Percentiles rank a stretch among this genome's conserved stretches.
Evolutionary conservation across 257 asterid genomes (phyloP).

Genomic region (Thymus mandschuricus): DNA sequence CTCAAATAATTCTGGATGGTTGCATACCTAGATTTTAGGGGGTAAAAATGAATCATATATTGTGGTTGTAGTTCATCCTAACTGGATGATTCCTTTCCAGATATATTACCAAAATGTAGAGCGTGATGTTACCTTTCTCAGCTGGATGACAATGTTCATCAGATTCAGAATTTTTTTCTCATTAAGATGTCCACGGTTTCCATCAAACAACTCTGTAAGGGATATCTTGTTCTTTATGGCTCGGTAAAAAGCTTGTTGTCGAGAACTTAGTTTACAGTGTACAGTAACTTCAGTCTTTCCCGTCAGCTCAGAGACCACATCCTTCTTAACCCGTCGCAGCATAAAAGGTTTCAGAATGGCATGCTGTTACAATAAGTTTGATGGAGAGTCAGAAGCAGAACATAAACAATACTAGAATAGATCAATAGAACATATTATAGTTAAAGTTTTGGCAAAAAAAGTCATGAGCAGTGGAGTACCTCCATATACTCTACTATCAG

Average conservation of each 20-base stretch:
- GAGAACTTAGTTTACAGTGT: constrained; percentile 89
- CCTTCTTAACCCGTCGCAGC: constrained; percentile 97
- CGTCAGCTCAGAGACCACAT: constrained; percentile 90
- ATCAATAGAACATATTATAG: constrained; percentile 1
- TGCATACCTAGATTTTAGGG: constrained; percentile 75
- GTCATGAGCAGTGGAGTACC: not conserved
- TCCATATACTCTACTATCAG: constrained; percentile 3
- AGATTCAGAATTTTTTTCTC: constrained; percentile 91
- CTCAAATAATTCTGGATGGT: constrained; percentile 98
- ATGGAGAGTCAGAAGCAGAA: constrained; percentile 23
- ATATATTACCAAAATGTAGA: constrained; percentile 18
- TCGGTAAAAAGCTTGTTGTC: constrained; percentile 97
- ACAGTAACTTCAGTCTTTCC: constrained; percentile 89
- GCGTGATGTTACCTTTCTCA: constrained; percentile 76
- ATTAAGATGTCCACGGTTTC: constrained; percentile 91
- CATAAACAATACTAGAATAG: not conserved
- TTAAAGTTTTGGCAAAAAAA: not conserved
- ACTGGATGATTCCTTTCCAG: constrained; percentile 12
- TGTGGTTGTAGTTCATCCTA: constrained; percentile 15
- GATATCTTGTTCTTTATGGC: constrained; percentile 98
- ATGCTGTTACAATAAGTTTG: constrained; percentile 62
- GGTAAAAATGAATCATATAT: not conserved
- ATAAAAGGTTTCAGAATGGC: constrained; percentile 97
- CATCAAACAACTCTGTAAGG: constrained; percentile 90
- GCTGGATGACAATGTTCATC: constrained; percentile 98